These are phyloP conservation scores for Penicillium sp. DNA, from an alignment of 2,329 filamentous ascomycete species.

Conservation along the genomic window DNA sequence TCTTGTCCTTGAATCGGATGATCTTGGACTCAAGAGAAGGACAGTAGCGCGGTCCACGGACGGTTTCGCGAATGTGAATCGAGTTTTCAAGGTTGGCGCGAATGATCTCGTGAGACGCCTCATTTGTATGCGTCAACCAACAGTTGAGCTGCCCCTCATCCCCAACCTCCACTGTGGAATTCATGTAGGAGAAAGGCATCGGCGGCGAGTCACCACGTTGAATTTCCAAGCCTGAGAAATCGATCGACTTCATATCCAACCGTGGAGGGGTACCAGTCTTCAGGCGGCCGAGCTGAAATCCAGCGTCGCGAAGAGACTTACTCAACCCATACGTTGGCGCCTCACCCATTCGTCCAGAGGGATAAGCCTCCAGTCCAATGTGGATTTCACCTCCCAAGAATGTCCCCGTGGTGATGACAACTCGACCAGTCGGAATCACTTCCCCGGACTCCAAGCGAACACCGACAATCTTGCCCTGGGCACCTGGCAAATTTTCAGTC, in stretches of 20 bases:
- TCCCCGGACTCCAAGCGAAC: constrained; percentile 83
- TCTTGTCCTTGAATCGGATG: constrained; percentile 75
- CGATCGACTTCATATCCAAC: constrained; percentile 72
- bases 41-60: constrained; percentile 91
- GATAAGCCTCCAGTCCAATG: constrained; percentile 77
- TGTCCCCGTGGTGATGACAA: constrained; percentile 93
- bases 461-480: constrained; percentile 70
- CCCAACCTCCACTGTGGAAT: constrained; percentile 65
- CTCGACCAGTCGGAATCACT: constrained; percentile 69
- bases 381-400: constrained; percentile 96
- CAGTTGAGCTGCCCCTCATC: constrained; percentile 73
- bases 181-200: constrained; percentile 84
- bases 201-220: constrained; percentile 83
- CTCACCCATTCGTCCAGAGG: constrained; percentile 88
- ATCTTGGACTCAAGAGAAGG: constrained; percentile 93
- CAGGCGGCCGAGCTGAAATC: constrained; percentile 79
- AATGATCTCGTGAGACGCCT: constrained; percentile 73
- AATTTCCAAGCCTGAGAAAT: constrained; percentile 64
- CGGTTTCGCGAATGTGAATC: constrained; percentile 90
- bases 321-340: constrained; percentile 87
- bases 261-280: constrained; percentile 96
- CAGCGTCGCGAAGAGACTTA: constrained; percentile 80
- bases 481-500: constrained; percentile 42
- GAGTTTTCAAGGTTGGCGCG: constrained; percentile 89
- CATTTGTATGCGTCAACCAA: constrained; percentile 81